phyloP scores from a whole-genome alignment of 2,329 filamentous ascomycete species.

The Leptographium wingfieldii region DNA sequence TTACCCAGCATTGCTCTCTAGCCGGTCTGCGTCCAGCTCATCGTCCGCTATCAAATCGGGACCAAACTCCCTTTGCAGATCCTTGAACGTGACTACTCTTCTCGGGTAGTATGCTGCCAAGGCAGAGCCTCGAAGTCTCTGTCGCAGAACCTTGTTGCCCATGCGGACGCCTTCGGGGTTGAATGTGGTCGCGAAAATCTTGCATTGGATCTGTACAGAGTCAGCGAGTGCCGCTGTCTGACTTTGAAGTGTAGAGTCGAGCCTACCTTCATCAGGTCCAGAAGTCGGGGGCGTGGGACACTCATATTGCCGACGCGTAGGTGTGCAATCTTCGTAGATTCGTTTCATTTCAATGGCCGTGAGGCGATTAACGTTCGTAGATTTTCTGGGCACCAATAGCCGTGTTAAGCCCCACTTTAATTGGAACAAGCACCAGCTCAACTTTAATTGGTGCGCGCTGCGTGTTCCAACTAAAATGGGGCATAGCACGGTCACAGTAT shows the following conservation, averaged over 20 bases:
- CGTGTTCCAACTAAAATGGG: too few relatives aligned
- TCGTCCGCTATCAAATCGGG: slow-evolving; percentile 57
- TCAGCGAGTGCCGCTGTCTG: neutral
- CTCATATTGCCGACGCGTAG: slow-evolving; percentile 37
- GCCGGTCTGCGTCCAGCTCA: slow-evolving; percentile 65
- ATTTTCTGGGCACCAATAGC: neutral
- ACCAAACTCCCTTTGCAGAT: slow-evolving; percentile 58
- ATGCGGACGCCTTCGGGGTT: slow-evolving; percentile 74
- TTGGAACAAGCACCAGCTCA: too few relatives aligned
- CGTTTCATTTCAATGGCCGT: neutral
- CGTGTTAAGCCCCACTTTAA: too few relatives aligned
- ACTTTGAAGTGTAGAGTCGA: neutral
- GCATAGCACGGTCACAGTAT: neutral
- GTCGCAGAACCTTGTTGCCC: slow-evolving; percentile 85
- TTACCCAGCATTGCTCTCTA: slow-evolving; percentile 60
- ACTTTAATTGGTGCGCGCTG: too few relatives aligned
- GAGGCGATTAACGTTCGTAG: neutral
- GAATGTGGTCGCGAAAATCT: slow-evolving; percentile 80
- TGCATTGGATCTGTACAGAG: slow-evolving; percentile 61
- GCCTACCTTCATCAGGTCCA: slow-evolving; percentile 68
- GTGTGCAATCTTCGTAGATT: neutral
- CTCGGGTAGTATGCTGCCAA: slow-evolving; percentile 83
- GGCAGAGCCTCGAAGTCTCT: slow-evolving; percentile 72
- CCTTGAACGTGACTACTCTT: slow-evolving; percentile 55
- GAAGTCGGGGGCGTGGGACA: slow-evolving; percentile 46